A percentile compares a stretch with the other conserved stretches of the same genome.
Conservation (phyloP, 1,284 basidiomycete genomes). For the Ceratobasidium sp. region DNA sequence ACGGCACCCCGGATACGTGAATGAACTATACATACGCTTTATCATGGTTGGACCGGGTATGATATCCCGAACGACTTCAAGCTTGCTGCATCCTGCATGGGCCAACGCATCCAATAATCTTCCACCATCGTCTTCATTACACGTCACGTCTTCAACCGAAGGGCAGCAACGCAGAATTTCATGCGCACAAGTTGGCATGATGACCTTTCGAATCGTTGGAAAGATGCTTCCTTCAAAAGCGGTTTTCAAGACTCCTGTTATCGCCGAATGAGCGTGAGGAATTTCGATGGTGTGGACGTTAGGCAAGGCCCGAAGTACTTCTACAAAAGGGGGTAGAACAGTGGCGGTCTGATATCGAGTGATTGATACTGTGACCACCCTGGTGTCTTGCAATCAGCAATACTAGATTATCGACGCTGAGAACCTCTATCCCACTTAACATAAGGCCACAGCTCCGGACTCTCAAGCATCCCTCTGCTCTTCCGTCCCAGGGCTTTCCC, state of each 20-base stretch:
- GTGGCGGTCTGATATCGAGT: not conserved
- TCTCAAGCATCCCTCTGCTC: not conserved
- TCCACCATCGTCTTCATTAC: not conserved
- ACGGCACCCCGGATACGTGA: too few species aligned
- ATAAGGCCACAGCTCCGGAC: not conserved
- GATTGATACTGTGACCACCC: not conserved
- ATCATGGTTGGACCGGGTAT: not conserved
- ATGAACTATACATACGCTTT: not conserved
- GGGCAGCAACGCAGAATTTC: conserved; percentile 5
- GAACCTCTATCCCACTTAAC: not conserved
- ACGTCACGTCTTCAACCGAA: conserved; percentile 4
- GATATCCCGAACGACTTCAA: not conserved
- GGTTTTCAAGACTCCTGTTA: not conserved
- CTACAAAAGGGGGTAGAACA: not conserved
- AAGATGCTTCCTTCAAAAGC: not conserved
- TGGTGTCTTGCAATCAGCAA: not conserved
- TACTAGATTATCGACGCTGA: not conserved
- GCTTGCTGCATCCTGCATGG: not conserved
- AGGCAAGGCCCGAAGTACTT: conserved; percentile 1
- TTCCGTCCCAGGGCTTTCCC: not conserved
- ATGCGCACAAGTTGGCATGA: not conserved
- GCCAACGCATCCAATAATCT: not conserved
- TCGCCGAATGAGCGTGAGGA: not conserved
- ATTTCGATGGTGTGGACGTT: conserved; percentile 7
- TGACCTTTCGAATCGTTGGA: conserved; percentile 2